These are phyloP conservation scores for Oenanthe javanica DNA, from an alignment of 140 eudicot genomes.

Conservation along the genomic window DNA sequence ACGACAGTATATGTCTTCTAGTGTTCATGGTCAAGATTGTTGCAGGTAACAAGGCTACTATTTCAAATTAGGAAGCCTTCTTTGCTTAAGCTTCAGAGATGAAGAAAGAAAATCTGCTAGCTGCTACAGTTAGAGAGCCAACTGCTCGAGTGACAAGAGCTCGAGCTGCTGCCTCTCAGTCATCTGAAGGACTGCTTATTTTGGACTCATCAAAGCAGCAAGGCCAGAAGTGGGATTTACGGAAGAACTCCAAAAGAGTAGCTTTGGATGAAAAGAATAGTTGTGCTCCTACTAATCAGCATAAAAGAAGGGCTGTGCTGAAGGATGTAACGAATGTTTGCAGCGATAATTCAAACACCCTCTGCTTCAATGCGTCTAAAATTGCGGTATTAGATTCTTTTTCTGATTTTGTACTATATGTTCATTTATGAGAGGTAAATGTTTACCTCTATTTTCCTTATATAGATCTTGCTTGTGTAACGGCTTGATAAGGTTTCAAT, in stretches of 20 bases:
- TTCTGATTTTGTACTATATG: background rate
- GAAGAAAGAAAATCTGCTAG: constrained; percentile 30
- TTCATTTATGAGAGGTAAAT: background rate
- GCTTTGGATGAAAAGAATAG: constrained; percentile 30
- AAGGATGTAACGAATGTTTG: constrained; percentile 50
- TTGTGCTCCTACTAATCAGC: constrained; percentile 16
- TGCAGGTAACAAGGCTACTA: constrained; percentile 35
- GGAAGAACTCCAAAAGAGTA: constrained; percentile 32
- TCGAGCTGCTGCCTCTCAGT: constrained; percentile 39
- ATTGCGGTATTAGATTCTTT: constrained; percentile 32
- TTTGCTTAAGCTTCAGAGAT: constrained; percentile 4
- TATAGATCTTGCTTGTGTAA: background rate
- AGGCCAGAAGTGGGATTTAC: constrained; percentile 18
- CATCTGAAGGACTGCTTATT: constrained; percentile 5
- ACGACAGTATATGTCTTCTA: background rate
- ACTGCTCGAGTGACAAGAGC: constrained; percentile 48
- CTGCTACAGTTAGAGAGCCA: constrained; percentile 24
- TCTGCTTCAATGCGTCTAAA: constrained; percentile 36
- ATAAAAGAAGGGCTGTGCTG: constrained; percentile 48
- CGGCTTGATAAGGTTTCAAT: background rate
- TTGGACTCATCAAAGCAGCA: constrained; percentile 23
- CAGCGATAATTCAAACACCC: constrained; percentile 31
- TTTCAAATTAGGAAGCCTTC: constrained; percentile 20
- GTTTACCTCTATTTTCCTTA: background rate
- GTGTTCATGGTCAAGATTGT: constrained; percentile 10